These are phyloP conservation scores for Pseudogymnoascus sp. DNA, from an alignment of 2,329 filamentous ascomycete species.

Conservation along the genomic window DNA sequence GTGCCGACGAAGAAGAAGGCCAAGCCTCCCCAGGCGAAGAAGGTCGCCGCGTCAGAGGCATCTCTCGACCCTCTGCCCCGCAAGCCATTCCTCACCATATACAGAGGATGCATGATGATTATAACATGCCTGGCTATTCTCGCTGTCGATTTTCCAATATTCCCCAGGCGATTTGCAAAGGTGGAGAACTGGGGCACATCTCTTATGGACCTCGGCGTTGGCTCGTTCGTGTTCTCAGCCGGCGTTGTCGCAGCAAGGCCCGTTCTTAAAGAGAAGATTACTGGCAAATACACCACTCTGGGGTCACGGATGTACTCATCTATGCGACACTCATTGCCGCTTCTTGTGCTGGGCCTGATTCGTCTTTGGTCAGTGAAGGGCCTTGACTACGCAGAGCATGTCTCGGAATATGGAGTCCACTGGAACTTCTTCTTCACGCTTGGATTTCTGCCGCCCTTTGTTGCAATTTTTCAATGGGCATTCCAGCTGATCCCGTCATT, in stretches of 20 bases:
- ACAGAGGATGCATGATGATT: constrained; percentile 85
- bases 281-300: constrained; percentile 42
- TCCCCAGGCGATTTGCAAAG: constrained; percentile 91
- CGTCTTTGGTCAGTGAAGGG: constrained; percentile 86
- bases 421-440: constrained; percentile 99
- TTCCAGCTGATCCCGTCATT: constrained; percentile 68
- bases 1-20: constrained; percentile 44
- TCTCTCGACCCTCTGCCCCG: constrained; percentile 54
- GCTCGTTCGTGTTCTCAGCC: constrained; percentile 92
- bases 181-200: constrained; percentile 99
- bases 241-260: constrained; percentile 84
- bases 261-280: constrained; percentile 60
- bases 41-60: constrained; percentile 29
- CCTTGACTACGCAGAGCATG: constrained; percentile 92
- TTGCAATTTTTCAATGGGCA: constrained; percentile 70
- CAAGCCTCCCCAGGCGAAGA: constrained; percentile 38
- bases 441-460: constrained; percentile 77
- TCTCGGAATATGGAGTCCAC: constrained; percentile 94
- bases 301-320: constrained; percentile 54
- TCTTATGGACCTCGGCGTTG: constrained; percentile 96
- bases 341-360: constrained; percentile 71
- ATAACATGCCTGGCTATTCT: constrained; percentile 85
- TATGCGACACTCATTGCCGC: constrained; percentile 71
- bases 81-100: constrained; percentile 88
- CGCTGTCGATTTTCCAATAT: constrained; percentile 91